Evolutionary conservation across 164 flowering plant species (phyloP), one percentile per base, ranked within the genome.

Genomic region (Chloranthus sessilifolius): DNA sequence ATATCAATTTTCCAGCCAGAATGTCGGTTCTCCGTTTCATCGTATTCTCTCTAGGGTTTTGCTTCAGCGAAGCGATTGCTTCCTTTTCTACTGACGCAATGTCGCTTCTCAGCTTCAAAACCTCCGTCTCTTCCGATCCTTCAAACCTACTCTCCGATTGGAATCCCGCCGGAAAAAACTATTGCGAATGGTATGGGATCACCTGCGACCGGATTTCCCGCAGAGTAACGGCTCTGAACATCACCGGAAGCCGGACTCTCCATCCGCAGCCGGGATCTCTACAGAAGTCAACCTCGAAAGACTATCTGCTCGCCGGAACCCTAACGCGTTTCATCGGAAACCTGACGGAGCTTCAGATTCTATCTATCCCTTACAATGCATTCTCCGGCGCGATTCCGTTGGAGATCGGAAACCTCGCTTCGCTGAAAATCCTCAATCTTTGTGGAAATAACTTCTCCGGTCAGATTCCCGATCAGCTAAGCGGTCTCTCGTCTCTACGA

Each of bases 361-460:
- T 84, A 34, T 71, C 78, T 3, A 7, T 84, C 35, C 53, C 82
- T 2, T 2, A 66, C 53, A 68, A 72, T 41, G 66, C 43, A 2
- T 71, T 82, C 45, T 56, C 63, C 46, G 89, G 87, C 7, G 67
- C 64, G 66, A 74, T 85, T 45, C 89, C 95, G 34, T 61, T 31
- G 41, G 62, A 58, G 30, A 38, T 85, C 16, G 75, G 77, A n/a
- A 26, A 11, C 7, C 73, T 82, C 22, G 31, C n/a, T 44, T 29
- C 17, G 2, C 52, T 82, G 22, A 68, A 78, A 52, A 43, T 65
- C 7, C 56, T 82, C 30, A 71, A 82, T 56, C 80, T 85, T 27
- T 80, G 74, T 54, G 80, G 77, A 2, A 82, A 80, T 56, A 74
- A 74, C 58, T 76, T 85, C 49, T 70, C 86, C 24, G 88, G 86